Conservation (phyloP, 768 basidiomycete species). For the Tricholoma furcatifolium region DNA sequence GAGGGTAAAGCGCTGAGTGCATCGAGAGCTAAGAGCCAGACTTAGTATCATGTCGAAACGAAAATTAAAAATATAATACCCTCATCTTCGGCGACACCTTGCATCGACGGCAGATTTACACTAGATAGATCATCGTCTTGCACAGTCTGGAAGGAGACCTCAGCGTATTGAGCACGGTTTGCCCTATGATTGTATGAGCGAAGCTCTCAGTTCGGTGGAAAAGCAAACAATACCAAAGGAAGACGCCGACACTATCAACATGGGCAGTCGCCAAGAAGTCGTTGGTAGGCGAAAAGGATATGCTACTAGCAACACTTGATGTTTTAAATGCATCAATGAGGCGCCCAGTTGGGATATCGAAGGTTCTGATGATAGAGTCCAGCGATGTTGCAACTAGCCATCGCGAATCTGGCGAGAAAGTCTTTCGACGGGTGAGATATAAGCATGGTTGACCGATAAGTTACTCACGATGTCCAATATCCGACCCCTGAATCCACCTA, state of each 20-base stretch:
- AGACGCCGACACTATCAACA: constrained; percentile 91
- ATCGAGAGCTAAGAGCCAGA: constrained; percentile 54
- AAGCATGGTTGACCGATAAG: background rate
- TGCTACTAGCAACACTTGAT: constrained; percentile 80
- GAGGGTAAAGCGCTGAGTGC: constrained; percentile 64
- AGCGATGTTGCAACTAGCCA: constrained; percentile 90
- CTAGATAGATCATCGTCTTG: constrained; percentile 71
- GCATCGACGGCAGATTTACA: constrained; percentile 77
- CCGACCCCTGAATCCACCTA: constrained; percentile 81
- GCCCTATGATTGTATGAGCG: constrained; percentile 53
- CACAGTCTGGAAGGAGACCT: constrained; percentile 81
- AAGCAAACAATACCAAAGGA: constrained; percentile 73
- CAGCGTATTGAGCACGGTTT: constrained; percentile 91
- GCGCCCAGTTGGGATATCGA: constrained; percentile 90
- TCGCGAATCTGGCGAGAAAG: constrained; percentile 92
- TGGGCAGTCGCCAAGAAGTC: constrained; percentile 97
- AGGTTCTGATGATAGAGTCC: constrained; percentile 91
- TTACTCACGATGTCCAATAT: constrained; percentile 80
- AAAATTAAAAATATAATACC: constrained; percentile 40
- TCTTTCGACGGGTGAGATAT: constrained; percentile 40
- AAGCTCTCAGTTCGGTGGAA: background rate
- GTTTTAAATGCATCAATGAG: constrained; percentile 93
- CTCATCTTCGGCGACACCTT: constrained; percentile 78
- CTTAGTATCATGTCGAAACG: background rate
- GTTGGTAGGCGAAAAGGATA: constrained; percentile 91